Percentiles rank a stretch among this genome's conserved stretches.
These are phyloP conservation scores for Xylaria multiplex DNA, from an alignment of 2,329 filamentous ascomycete species.

Conservation along the genomic window DNA sequence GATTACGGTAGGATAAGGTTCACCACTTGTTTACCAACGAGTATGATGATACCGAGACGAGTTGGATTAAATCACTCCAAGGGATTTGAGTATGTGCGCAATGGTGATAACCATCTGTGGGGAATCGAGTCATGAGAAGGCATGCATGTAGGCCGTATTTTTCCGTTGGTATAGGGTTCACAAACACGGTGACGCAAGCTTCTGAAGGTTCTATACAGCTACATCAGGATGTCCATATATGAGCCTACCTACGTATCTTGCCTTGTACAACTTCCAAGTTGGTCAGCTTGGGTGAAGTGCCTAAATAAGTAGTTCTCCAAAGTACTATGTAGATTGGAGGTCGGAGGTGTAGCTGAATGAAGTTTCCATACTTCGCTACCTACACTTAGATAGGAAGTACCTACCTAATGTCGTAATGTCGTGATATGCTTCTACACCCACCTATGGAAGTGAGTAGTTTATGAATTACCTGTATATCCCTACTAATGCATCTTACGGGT, in stretches of 20 bases:
- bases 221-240: background rate
- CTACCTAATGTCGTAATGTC: background rate
- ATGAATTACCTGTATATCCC: background rate
- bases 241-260: background rate
- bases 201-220: background rate
- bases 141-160: background rate
- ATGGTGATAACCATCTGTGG: background rate
- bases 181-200: background rate
- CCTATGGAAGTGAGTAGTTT: too few species aligned
- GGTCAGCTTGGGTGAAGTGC: constrained; percentile 16
- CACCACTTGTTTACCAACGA: background rate
- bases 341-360: too few species aligned
- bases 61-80: background rate
- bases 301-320: constrained; percentile 31
- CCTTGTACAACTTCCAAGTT: background rate
- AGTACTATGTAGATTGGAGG: background rate
- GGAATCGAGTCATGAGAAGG: background rate
- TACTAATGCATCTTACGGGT: constrained; percentile 14
- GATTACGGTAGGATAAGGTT: too few species aligned
- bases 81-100: background rate
- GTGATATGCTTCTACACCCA: constrained; percentile 2
- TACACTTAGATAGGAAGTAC: background rate
- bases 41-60: background rate
- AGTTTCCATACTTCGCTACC: too few species aligned
- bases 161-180: background rate